Conservation (phyloP, 371 early-diverging fungal species). For the Rhizopus sp. region DNA sequence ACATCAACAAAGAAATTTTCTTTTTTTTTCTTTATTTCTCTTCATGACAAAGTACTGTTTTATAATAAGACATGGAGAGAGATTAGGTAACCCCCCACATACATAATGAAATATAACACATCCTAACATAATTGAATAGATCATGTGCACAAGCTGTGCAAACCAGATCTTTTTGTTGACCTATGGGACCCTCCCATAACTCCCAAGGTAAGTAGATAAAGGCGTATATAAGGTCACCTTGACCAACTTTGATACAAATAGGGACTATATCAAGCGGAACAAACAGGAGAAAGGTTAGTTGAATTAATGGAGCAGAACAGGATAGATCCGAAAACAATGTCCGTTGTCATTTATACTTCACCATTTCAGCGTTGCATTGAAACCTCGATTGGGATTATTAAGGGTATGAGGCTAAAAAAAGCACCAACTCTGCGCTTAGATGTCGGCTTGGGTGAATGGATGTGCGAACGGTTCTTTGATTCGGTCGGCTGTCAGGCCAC, state of each 20-base stretch:
- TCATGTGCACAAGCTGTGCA: slow-evolving; percentile 40
- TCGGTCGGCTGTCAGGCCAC: slow-evolving; percentile 32
- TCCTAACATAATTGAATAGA: slow-evolving; percentile 23
- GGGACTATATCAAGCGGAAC: slow-evolving; percentile 7
- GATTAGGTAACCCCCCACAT: slow-evolving; percentile 18
- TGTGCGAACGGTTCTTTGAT: slow-evolving; percentile 47
- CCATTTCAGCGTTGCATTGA: slow-evolving; percentile 54
- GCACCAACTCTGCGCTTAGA: slow-evolving; percentile 31
- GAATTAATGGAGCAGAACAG: slow-evolving; percentile 13
- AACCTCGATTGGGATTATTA: slow-evolving; percentile 38
- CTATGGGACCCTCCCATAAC: slow-evolving; percentile 50
- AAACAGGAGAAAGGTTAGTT: not conserved
- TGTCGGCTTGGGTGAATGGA: slow-evolving; percentile 49
- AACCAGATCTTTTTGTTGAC: slow-evolving; percentile 42
- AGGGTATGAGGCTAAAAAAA: slow-evolving; percentile 17
- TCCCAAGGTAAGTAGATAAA: slow-evolving; percentile 12
- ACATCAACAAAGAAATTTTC: slow-evolving; percentile 1
- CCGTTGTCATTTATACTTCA: slow-evolving; percentile 40
- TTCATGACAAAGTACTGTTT: slow-evolving; percentile 12
- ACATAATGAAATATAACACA: not conserved
- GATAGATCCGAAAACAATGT: slow-evolving; percentile 15
- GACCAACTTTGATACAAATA: not conserved
- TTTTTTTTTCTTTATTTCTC: slow-evolving; percentile 9
- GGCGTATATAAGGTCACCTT: not conserved
- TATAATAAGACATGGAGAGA: slow-evolving; percentile 32